Evolutionary conservation across 2,329 filamentous ascomycete genomes (phyloP), one percentile per base, ranked within the genome.

Genomic region (Fusarium subtropicale): DNA sequence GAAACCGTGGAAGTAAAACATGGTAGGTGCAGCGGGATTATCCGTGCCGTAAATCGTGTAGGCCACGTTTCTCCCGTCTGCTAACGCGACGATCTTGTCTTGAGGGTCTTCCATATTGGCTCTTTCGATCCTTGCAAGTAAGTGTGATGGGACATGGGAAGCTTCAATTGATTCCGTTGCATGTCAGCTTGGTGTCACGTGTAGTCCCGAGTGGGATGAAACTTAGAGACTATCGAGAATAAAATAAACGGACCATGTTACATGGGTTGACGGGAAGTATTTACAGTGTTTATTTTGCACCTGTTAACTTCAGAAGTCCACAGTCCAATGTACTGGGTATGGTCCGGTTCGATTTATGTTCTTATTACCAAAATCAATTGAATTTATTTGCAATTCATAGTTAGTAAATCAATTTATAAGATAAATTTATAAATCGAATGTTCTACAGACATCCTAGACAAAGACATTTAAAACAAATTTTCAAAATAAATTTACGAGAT

Each of bases 1-100:
- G 5, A 64, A 69, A 1, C 66, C 66, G 11, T 69, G 66, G 6
- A 70, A 52, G 44, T 69, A 60, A 10, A 69, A 68, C 2, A 26
- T 8, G 2, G 66, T 70, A 1, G 62, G 62, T 16, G 66, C 46
- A 20, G 51, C 11, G 2, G 36, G 13, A 13, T 56, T 39, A 24
- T 70, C 57, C 1, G 18, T 10, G 26, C 66, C 66, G 18, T 68
- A 70, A 1, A 68, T 53, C 2, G 66, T 42, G n/a, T 70, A 69
- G 3, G 62, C 41, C 7, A 69, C 18, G 1, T 56, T 53, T n/a
- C 67, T 50, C 2, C 62, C 67, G 9, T 70, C 66, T 3, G 57
- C 50, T 18, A 69, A 34, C 3, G 50, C 64, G 24, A 22, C 34
- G 12, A 41, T 60, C 18, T 24, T 58, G 18, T 67, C 58, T 16